Base-by-base conservation (phyloP, 202 grass and related monocot species). In the Setaria italica region DNA sequence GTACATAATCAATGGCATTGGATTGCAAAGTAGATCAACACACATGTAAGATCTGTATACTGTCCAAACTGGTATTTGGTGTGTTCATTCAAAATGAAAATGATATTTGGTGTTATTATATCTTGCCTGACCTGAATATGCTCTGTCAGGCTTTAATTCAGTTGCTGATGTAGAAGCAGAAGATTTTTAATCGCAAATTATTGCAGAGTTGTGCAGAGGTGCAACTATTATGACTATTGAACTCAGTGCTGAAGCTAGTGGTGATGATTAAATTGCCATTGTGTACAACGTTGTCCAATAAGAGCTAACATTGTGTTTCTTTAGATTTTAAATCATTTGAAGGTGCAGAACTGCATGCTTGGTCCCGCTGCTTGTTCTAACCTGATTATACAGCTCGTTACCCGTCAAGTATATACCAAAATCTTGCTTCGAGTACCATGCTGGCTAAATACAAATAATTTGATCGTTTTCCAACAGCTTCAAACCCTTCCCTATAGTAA, bases 31-130 rank as follows among this genome's bases (percentile, higher is more conserved):
- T 62, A 41, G 42, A 62, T 51, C 42, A 71, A 62, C 13, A 49
- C 25, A 78, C 63, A 70, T 78, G 7, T 62, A 70, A 85, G 53
- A 46, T 46, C 7, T 46, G 7, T 46, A 46, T 79, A 59, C 9
- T 25, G 3, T 85, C 12, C 16, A 65, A 66, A 79, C 66, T 51
- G 29, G 60, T 83, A 13, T 25, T 60, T 21, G 9, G 25, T 35
- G 29, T 16, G 19, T 58, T 58, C 19, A 0, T 21, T 21, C 0
- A 58, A 21, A 58, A 57, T n/a, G 16, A 57, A n/a, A 78, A 78
- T 48, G 42, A 42, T 82, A 19, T 48, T 62, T 50, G 16, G 30
- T 42, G 56, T 17, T 32, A 62, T 8, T 58, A 72, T 64, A 9
- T 30, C 45, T 14, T 55, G 35, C 29, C 16, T 71, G 42, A 20